These are phyloP conservation scores for Gliomastix tumulicola DNA, from an alignment of 2,329 filamentous ascomycete genomes.

Conservation along the genomic window DNA sequence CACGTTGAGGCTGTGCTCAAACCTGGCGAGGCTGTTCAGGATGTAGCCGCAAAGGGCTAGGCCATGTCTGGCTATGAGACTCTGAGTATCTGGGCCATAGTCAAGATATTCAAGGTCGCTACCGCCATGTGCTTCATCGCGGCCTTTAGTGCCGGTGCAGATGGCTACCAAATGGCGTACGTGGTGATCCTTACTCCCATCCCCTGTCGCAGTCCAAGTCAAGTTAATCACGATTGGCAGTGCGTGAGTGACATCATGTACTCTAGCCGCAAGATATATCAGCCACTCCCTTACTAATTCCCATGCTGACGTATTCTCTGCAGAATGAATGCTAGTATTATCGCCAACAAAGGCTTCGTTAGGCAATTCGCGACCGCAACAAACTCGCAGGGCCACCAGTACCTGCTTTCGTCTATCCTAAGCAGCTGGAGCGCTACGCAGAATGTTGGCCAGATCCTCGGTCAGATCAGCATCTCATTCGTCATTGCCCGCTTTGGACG, in stretches of 20 bases:
- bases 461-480: constrained; percentile 20
- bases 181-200: too few species aligned
- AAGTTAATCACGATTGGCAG: too few species aligned
- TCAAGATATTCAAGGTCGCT: constrained; percentile 14
- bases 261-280: too few species aligned
- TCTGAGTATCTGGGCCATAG: not conserved
- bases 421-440: constrained; percentile 29
- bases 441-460: constrained; percentile 29
- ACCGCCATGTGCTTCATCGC: constrained; percentile 14
- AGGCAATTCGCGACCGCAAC: constrained; percentile 20
- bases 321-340: constrained; percentile 25
- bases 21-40: too few species aligned
- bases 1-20: too few species aligned
- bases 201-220: too few species aligned
- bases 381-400: constrained; percentile 14
- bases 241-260: too few species aligned
- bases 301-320: not conserved
- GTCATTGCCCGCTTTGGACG: constrained; percentile 18
- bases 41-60: too few species aligned
- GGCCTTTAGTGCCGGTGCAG: constrained; percentile 17
- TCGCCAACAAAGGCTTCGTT: constrained; percentile 29
- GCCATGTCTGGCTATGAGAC: not conserved
- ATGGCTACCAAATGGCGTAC: constrained; percentile 19
- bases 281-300: too few species aligned
- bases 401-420: constrained; percentile 24